Evolutionary conservation across 2,329 filamentous ascomycete species (phyloP).

Genomic region (Botrytis squamosa): DNA sequence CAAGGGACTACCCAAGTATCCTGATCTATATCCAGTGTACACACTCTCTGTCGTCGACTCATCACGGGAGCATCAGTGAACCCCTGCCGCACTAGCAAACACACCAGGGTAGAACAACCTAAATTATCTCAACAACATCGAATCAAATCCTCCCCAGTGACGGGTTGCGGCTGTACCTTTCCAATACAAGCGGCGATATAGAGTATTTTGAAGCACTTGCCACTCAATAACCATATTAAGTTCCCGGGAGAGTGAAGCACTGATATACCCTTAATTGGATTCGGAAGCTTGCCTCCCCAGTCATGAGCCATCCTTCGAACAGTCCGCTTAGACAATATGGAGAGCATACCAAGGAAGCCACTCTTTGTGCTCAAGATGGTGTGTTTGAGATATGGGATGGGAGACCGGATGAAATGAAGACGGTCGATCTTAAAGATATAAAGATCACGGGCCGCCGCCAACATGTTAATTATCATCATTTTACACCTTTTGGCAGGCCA

Average conservation of each 20-base stretch:
- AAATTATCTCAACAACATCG: background rate
- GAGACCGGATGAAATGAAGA: background rate
- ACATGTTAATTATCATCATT: conserved; percentile 1
- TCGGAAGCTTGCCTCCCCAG: background rate
- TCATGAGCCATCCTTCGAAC: background rate
- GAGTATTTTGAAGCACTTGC: background rate
- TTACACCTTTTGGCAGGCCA: conserved; percentile 7
- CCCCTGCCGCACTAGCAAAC: conserved; percentile 5
- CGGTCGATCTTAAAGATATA: background rate
- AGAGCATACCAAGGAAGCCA: conserved; percentile 6
- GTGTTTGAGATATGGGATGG: conserved; percentile 19
- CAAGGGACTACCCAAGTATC: conserved; percentile 4
- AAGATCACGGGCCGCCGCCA: background rate
- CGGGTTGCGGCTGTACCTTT: background rate
- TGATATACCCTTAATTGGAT: conserved; percentile 4
- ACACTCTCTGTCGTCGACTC: background rate
- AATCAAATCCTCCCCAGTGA: conserved; percentile 1
- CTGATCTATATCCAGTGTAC: background rate
- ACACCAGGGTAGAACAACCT: background rate
- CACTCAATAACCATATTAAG: background rate
- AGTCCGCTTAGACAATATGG: conserved; percentile 9
- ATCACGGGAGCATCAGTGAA: background rate
- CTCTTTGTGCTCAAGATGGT: conserved; percentile 1
- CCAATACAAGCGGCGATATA: background rate
- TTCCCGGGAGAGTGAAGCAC: conserved; percentile 6